phyloP scores from a whole-genome alignment of 495 filamentous ascomycete genomes.

The Hapsidospora chrysogenum region DNA sequence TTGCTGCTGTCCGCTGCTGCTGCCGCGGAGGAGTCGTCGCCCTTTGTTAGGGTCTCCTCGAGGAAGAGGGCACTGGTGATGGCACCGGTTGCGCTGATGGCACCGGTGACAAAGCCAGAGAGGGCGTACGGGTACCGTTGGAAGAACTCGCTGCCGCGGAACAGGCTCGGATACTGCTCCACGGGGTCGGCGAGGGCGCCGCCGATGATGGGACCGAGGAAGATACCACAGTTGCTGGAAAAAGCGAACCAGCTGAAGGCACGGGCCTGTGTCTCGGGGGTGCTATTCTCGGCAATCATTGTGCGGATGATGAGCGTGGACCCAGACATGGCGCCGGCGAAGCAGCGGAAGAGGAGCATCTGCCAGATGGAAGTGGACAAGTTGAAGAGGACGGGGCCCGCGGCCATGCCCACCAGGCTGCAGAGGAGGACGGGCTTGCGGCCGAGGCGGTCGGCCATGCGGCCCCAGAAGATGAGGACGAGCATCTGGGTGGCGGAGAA shows the following conservation, averaged over 20 bases:
- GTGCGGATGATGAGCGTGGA: conserved; percentile 52
- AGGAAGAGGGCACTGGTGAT: conserved; percentile 30
- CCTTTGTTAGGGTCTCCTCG: conserved; percentile 33
- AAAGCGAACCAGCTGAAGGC: conserved; percentile 63
- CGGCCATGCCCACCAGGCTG: conserved; percentile 40
- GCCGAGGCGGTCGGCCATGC: conserved; percentile 45
- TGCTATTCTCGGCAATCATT: conserved; percentile 56
- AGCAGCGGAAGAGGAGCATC: conserved; percentile 49
- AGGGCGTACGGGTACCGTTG: conserved; percentile 47
- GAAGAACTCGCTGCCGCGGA: conserved; percentile 38
- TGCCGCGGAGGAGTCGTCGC: conserved; percentile 1
- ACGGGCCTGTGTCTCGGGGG: conserved; percentile 43
- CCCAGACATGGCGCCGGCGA: conserved; percentile 51
- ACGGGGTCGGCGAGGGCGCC: conserved; percentile 46
- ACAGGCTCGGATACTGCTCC: conserved; percentile 34
- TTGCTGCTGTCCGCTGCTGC: conserved; percentile 1
- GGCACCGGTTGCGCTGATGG: conserved; percentile 30
- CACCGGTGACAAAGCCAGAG: conserved; percentile 34
- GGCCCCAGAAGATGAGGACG: conserved; percentile 41
- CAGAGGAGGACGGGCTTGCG: conserved; percentile 50
- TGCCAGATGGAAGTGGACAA: conserved; percentile 40
- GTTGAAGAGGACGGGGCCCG: conserved; percentile 43
- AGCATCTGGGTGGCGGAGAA: conserved; percentile 52
- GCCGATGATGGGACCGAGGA: conserved; percentile 48
- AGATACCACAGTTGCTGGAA: conserved; percentile 48